Evolutionary conservation across 75 land plant species (phyloP).

Genomic region (Chamaecyparis obtusa): DNA sequence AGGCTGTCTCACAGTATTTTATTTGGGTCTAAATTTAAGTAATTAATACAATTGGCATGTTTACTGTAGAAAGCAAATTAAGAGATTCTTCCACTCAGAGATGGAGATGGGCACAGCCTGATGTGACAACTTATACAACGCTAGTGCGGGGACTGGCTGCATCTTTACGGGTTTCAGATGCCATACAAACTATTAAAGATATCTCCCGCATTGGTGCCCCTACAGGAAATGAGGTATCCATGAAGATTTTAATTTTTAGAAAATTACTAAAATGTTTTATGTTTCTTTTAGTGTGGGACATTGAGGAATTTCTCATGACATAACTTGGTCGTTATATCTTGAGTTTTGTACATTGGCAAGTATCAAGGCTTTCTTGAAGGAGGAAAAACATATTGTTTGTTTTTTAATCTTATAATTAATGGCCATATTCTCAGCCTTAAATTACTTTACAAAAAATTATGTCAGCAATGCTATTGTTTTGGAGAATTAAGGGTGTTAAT

Average conservation of each 20-base stretch:
- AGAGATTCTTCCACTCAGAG: slow-evolving; percentile 20
- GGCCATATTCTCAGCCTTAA: background rate
- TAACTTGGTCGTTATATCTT: background rate
- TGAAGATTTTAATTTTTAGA: background rate
- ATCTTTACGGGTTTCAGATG: slow-evolving; percentile 83
- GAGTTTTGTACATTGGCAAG: background rate
- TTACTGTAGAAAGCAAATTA: slow-evolving; percentile 18
- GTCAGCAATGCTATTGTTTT: background rate
- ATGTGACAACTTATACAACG: slow-evolving; percentile 67
- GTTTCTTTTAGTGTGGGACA: background rate
- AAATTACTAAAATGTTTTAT: background rate
- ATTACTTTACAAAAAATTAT: background rate
- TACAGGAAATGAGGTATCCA: slow-evolving; percentile 77
- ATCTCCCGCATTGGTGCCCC: slow-evolving; percentile 69
- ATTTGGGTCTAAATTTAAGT: background rate
- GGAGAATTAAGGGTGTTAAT: background rate
- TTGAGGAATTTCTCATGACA: background rate
- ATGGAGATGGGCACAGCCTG: slow-evolving; percentile 88
- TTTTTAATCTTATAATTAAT: background rate
- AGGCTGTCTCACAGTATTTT: background rate
- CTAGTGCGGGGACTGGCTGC: slow-evolving; percentile 78
- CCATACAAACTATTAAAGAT: slow-evolving; percentile 51
- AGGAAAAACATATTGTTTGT: background rate
- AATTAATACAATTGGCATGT: background rate
- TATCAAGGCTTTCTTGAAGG: background rate